Conservation (phyloP, 768 basidiomycete genomes). For the Boletus vermiculosoides region DNA sequence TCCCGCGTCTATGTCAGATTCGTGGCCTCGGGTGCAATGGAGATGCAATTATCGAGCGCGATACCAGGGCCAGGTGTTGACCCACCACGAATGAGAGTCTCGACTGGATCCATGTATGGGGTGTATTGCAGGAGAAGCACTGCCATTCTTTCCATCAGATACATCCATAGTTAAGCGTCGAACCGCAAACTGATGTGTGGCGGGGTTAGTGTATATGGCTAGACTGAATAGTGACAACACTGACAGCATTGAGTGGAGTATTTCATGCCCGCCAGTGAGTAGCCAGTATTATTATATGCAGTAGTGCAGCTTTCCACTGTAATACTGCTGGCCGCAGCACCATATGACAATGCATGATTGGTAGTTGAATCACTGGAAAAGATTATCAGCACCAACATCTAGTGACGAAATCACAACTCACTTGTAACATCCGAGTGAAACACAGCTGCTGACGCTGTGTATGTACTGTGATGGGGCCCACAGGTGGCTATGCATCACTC, state of each 20-base stretch:
- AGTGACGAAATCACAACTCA: constrained; percentile 26
- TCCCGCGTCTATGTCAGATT: constrained; percentile 71
- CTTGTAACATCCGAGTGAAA: constrained; percentile 75
- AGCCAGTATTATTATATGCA: constrained; percentile 44
- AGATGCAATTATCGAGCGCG: constrained; percentile 69
- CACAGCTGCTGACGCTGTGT: constrained; percentile 60
- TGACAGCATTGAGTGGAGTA: constrained; percentile 49
- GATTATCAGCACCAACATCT: background rate
- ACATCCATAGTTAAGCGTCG: constrained; percentile 31
- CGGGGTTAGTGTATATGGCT: constrained; percentile 42
- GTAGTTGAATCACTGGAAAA: constrained; percentile 34
- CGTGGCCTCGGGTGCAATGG: constrained; percentile 59
- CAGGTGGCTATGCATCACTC: constrained; percentile 46
- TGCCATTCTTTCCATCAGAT: constrained; percentile 72
- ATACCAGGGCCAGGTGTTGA: constrained; percentile 53
- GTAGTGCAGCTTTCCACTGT: constrained; percentile 50
- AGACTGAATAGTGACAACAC: constrained; percentile 16
- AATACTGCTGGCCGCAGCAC: constrained; percentile 38
- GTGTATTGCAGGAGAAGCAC: constrained; percentile 67
- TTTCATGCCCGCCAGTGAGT: constrained; percentile 45
- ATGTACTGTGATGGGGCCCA: constrained; percentile 37
- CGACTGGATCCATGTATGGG: constrained; percentile 73
- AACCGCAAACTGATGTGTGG: constrained; percentile 36
- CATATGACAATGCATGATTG: constrained; percentile 35
- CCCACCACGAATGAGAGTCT: constrained; percentile 73